Base-by-base conservation (phyloP, 306 rosid genomes). In the Elaeagnus macrophylla region DNA sequence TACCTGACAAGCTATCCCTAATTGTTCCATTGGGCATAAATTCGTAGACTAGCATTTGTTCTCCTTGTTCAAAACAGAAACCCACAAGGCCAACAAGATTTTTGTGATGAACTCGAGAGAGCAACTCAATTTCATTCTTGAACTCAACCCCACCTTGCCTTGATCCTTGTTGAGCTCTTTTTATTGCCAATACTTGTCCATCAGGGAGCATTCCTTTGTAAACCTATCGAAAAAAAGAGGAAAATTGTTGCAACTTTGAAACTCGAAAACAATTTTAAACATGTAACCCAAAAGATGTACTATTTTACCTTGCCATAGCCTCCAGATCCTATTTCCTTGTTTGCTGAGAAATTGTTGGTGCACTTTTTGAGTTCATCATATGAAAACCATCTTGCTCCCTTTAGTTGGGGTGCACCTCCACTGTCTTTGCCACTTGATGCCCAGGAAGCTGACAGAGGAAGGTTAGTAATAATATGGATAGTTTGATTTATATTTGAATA, bases 341-440 rank as follows among this genome's bases (percentile, higher is more conserved):
- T 73, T n/a, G 46, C 76, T 5, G 89, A 78, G 79, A 91, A 84
- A 70, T 78, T 82, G 59, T 60, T 79, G 57, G 96, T 75, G 77
- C 82, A 72, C 66, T 70, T 87, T 65, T 79, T 84, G 42, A 91
- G 99, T 25, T 91, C 99, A 65, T 91, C 96, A 62, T 77, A 87
- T 14, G 99, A 87, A 66, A 91, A 91, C 96, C 95, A 87, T 75
- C 96, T 84, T 51, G 96, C 96, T 65, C 96, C 99, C 76, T 91
- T 91, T 52, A 91, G 81, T 51, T 91, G 99, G 16, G 99, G 96
- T 60, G 95, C 95, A 54, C 99, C 89, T 41, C 84, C 95, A 70
- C 93, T 91, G 62, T 91, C 96, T 14, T 84, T 76, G 40, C 94
- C 95, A 49, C 89, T 87, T 48, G 96, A 85, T 69, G 78, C 86